These are phyloP conservation scores for Pseudonectria buxi DNA, from an alignment of 2,329 filamentous ascomycete genomes.

Conservation along the genomic window DNA sequence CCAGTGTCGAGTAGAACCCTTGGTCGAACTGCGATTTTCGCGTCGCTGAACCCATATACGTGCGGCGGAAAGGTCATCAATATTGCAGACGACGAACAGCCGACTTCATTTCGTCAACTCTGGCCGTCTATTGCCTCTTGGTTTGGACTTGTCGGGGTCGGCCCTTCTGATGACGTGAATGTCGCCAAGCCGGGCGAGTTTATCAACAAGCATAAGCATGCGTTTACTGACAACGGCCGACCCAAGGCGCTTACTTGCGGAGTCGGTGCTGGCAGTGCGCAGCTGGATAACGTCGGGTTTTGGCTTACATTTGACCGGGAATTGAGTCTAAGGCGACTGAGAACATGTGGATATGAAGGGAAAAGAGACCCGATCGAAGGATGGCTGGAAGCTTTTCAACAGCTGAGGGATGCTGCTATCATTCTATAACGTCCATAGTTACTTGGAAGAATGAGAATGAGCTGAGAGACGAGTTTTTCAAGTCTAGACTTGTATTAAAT, in stretches of 20 bases:
- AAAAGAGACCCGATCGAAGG: slow-evolving; percentile 30
- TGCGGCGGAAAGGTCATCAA: slow-evolving; percentile 29
- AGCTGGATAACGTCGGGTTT: slow-evolving; percentile 38
- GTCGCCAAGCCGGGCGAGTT: slow-evolving; percentile 23
- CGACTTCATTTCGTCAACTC: slow-evolving; percentile 21
- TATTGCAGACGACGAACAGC: slow-evolving; percentile 21
- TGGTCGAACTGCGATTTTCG: slow-evolving; percentile 24
- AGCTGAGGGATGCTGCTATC: slow-evolving; percentile 34
- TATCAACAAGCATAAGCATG: slow-evolving; percentile 20
- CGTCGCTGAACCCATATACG: slow-evolving; percentile 18
- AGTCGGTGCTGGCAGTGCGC: slow-evolving; percentile 29
- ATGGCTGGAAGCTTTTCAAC: slow-evolving; percentile 37
- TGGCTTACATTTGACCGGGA: slow-evolving; percentile 43
- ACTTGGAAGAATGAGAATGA: no score
- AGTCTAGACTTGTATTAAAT: no score
- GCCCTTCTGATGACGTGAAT: slow-evolving; percentile 6
- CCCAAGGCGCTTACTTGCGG: slow-evolving; percentile 23
- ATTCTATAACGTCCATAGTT: no score
- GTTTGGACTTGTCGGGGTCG: slow-evolving; percentile 25
- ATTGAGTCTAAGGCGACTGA: slow-evolving; percentile 34
- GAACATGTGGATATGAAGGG: slow-evolving; percentile 32
- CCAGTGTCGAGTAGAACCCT: slow-evolving; percentile 26
- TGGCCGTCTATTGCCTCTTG: slow-evolving; percentile 26
- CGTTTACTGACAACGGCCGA: slow-evolving; percentile 22
- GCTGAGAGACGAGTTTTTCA: no score